Evolutionary conservation across 345 rosid genomes (phyloP).

Genomic region (Theobroma cacao): DNA sequence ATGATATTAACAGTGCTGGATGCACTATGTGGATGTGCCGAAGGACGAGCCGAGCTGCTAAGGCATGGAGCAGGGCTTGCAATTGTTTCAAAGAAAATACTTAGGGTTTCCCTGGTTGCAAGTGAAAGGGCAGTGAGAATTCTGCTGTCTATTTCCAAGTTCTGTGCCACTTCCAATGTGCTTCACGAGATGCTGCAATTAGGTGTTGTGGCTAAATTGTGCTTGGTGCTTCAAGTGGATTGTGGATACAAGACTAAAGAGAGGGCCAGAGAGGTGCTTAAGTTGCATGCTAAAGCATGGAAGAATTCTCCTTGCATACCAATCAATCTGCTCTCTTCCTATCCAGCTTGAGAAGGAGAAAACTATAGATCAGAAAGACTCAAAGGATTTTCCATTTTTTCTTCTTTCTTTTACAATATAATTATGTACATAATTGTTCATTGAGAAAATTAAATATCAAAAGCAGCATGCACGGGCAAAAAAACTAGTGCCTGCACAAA

Average conservation of each 20-base stretch:
- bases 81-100: slow-evolving; percentile 69
- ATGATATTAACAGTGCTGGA: slow-evolving; percentile 53
- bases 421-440: background rate
- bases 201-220: slow-evolving; percentile 68
- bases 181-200: slow-evolving; percentile 70
- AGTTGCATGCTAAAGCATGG: slow-evolving; percentile 67
- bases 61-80: slow-evolving; percentile 68
- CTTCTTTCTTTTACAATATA: background rate
- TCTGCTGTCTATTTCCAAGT: slow-evolving; percentile 54
- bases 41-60: slow-evolving; percentile 72
- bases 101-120: slow-evolving; percentile 60
- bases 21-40: slow-evolving; percentile 60
- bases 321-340: slow-evolving; percentile 29
- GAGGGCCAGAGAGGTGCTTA: slow-evolving; percentile 61
- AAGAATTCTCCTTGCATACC: slow-evolving; percentile 61
- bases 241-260: slow-evolving; percentile 45
- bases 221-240: slow-evolving; percentile 59
- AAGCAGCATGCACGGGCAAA: background rate
- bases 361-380: background rate
- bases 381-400: background rate
- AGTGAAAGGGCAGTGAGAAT: slow-evolving; percentile 67
- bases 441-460: background rate
- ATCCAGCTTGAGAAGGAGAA: slow-evolving; percentile 26
- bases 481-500: background rate
- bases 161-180: slow-evolving; percentile 47